phyloP scores from a whole-genome alignment of 176 grass and related monocot species.

The Neostapfia colusana region DNA sequence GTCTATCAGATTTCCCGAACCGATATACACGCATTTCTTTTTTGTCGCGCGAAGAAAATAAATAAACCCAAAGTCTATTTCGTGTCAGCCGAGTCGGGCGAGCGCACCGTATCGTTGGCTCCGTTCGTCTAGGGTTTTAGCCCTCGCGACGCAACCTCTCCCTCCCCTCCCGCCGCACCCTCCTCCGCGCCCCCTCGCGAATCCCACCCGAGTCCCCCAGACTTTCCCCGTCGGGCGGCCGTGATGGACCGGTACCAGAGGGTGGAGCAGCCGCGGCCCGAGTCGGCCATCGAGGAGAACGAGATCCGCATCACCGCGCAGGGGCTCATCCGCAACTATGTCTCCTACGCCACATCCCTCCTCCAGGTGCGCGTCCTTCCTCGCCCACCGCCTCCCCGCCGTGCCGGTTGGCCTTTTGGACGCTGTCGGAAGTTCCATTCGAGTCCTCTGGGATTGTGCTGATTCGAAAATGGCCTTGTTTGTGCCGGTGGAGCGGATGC shows the following conservation, averaged over 20 bases:
- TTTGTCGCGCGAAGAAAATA: constrained; percentile 3
- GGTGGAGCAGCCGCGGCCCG: constrained; percentile 80
- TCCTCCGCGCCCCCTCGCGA: constrained; percentile 6
- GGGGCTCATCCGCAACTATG: constrained; percentile 78
- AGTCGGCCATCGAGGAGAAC: constrained; percentile 89
- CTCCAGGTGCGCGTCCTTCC: constrained; percentile 40
- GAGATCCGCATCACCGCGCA: constrained; percentile 95
- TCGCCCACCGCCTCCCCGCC: neutral
- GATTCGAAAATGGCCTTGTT: constrained; percentile 23
- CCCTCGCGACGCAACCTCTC: constrained; percentile 17
- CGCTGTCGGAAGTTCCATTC: neutral
- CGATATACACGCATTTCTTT: constrained; percentile 10
- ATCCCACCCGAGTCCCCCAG: constrained; percentile 37
- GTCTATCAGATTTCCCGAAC: constrained; percentile 29
- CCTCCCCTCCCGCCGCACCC: constrained; percentile 14
- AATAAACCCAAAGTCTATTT: constrained; percentile 22
- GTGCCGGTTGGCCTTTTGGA: neutral
- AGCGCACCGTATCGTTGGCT: constrained; percentile 45
- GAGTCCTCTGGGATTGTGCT: neutral
- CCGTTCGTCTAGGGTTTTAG: constrained; percentile 82
- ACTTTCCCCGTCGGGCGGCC: constrained; percentile 24
- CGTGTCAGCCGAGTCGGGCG: constrained; percentile 28
- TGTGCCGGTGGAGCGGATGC: neutral
- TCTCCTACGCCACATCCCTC: constrained; percentile 67
- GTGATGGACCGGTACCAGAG: constrained; percentile 91